These are phyloP conservation scores for Boletus semigastroideus DNA, from an alignment of 1,284 basidiomycete genomes.

Conservation along the genomic window DNA sequence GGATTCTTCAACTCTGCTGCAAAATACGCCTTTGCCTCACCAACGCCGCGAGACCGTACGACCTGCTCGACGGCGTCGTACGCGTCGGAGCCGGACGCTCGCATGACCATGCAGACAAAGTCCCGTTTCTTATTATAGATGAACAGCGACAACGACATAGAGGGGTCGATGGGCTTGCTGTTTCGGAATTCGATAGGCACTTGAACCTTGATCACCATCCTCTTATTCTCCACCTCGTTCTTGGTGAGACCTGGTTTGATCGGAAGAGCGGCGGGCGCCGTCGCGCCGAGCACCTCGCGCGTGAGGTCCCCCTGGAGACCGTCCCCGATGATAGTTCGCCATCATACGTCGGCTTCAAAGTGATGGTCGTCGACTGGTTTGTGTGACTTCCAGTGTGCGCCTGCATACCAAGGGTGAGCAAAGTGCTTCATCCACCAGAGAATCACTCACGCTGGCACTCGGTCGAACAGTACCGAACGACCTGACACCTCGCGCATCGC, in stretches of 20 bases:
- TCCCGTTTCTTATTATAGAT: slow-evolving; percentile 56
- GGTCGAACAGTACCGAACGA: slow-evolving; percentile 49
- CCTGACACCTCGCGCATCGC: slow-evolving; percentile 44
- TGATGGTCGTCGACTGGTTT: slow-evolving; percentile 45
- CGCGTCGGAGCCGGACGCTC: slow-evolving; percentile 33
- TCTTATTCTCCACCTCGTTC: slow-evolving; percentile 34
- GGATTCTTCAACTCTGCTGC: slow-evolving; percentile 47
- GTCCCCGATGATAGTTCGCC: slow-evolving; percentile 10
- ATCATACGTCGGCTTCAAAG: slow-evolving; percentile 45
- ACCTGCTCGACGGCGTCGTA: slow-evolving; percentile 41
- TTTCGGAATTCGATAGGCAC: slow-evolving; percentile 31
- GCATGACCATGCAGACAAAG: slow-evolving; percentile 45
- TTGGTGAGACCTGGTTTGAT: slow-evolving; percentile 11
- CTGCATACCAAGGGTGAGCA: slow-evolving; percentile 13
- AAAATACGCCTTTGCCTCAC: slow-evolving; percentile 55
- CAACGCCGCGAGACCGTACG: slow-evolving; percentile 42
- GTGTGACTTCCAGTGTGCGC: slow-evolving; percentile 46
- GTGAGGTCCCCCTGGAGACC: slow-evolving; percentile 33
- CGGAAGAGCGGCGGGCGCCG: no score
- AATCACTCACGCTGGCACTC: slow-evolving; percentile 50
- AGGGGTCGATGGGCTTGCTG: not conserved
- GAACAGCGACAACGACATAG: slow-evolving; percentile 29
- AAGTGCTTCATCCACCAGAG: slow-evolving; percentile 16
- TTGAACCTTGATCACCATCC: slow-evolving; percentile 55
- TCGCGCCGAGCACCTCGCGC: slow-evolving; percentile 35